Percentiles rank a stretch among this genome's conserved stretches.
These are phyloP conservation scores for Sordaria brevicollis DNA, from an alignment of 495 filamentous ascomycete genomes.

Conservation along the genomic window DNA sequence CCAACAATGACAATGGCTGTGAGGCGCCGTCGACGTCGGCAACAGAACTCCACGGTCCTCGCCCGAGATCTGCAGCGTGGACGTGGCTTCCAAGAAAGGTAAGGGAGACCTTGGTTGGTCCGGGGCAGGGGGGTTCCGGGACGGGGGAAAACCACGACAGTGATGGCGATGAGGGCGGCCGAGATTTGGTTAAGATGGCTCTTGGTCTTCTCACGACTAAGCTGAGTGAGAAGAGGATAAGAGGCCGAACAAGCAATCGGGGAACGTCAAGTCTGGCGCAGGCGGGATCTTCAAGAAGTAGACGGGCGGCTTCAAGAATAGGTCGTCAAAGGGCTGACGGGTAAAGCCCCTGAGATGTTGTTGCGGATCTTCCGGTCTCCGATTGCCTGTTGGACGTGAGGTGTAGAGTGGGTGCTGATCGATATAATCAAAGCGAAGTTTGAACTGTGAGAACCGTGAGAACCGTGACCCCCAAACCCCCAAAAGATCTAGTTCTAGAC, in stretches of 20 bases:
- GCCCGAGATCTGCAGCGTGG: background rate
- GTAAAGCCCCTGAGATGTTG: background rate
- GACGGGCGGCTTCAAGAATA: background rate
- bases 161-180: background rate
- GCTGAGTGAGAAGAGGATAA: background rate
- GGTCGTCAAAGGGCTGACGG: background rate
- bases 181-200: background rate
- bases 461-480: background rate
- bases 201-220: background rate
- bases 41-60: background rate
- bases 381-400: background rate
- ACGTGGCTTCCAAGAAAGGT: background rate
- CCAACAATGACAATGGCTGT: background rate
- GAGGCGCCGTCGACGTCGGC: background rate
- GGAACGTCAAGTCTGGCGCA: background rate
- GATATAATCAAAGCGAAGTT: background rate
- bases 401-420: background rate
- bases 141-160: background rate
- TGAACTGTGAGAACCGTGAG: background rate
- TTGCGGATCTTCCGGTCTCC: background rate
- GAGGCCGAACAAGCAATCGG: background rate
- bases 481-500: background rate
- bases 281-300: background rate
- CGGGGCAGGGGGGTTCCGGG: background rate
- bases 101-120: background rate